Evolutionary conservation across 148 eudicot genomes (phyloP), one percentile per base, ranked within the genome.

Genomic region (Arctostaphylos glauca): DNA sequence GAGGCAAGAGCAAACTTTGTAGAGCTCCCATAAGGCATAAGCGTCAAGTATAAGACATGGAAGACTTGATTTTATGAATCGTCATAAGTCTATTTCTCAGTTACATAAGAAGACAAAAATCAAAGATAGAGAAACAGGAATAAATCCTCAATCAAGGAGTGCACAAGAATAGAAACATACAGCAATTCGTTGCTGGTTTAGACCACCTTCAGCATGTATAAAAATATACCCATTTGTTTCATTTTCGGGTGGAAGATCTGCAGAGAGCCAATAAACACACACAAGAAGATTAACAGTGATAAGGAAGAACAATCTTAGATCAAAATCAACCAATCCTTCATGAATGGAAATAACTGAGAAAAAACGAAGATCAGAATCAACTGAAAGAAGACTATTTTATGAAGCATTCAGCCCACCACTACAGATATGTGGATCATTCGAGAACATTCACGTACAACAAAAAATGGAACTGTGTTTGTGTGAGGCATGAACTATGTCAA

Each of bases 181-280:
- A 77, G 97, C 95, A 83, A 96, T 96, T 80, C 99, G 91, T 90
- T 96, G 99, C 89, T 96, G 99, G 90, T 96, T 96, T 81, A 96
- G 90, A 84, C 99, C 99, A 58, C 99, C 99, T 89, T 96, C 99
- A 2, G 99, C 99, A 79, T 96, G 99, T 87, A 96, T 94, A 82
- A 96, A 96, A 86, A 96, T 94, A 81, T 96, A 96, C 78, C 99
- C 99, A 84, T 89, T 94, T 52, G 99, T 96, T 85, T 90, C 97
- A 86, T 96, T 96, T 87, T 89, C 99, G 9, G 88, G 80, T 62
- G 93, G 97, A 93, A 91, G 90, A 87, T 85, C 99, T 96, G 92
- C 85, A 84, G 80, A 85, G 68, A 88, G 47, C 70, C 79, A 84
- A 66, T 15, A 47, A 52, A 59, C 38, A 31, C 38, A 31, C 38